A percentile compares a stretch with the other conserved stretches of the same genome.
Evolutionary conservation across 2,329 filamentous ascomycete genomes (phyloP).

Genomic region (Hypoxylon sp.): DNA sequence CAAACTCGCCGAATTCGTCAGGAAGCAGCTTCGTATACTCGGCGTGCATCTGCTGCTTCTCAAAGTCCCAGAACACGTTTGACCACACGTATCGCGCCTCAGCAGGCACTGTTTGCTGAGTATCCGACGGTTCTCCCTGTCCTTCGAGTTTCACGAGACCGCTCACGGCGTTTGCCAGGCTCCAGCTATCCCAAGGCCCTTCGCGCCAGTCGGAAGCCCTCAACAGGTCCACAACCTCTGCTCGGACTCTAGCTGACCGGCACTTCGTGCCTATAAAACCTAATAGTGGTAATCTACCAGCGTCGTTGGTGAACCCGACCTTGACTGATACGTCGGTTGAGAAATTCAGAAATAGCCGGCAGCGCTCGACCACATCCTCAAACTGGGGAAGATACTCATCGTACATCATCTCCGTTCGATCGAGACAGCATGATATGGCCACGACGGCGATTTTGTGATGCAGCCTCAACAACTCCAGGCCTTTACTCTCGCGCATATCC

Average conservation of each 20-base stretch:
- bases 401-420: conserved; percentile 46
- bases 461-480: conserved; percentile 40
- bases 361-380: conserved; percentile 38
- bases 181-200: conserved; percentile 46
- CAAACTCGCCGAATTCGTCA: conserved; percentile 37
- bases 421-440: conserved; percentile 45
- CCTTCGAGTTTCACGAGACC: conserved; percentile 45
- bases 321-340: conserved; percentile 2
- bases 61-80: conserved; percentile 48
- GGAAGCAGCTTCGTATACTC: conserved; percentile 46
- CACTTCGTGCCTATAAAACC: conserved; percentile 47
- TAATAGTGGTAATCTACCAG: conserved; percentile 42
- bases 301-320: conserved; percentile 47
- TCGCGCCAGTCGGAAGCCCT: conserved; percentile 41
- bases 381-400: conserved; percentile 45
- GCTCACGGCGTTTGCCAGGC: conserved; percentile 37
- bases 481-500: conserved; percentile 24
- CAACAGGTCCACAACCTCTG: conserved; percentile 40
- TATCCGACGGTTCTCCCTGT: conserved; percentile 22
- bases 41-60: conserved; percentile 42
- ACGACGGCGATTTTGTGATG: conserved; percentile 41
- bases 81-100: conserved; percentile 45
- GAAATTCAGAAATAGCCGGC: conserved; percentile 27
- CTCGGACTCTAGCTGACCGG: conserved; percentile 35
- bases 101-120: background rate